Conservation (phyloP, 345 rosid species). For the Eucalyptus pauciflora region DNA sequence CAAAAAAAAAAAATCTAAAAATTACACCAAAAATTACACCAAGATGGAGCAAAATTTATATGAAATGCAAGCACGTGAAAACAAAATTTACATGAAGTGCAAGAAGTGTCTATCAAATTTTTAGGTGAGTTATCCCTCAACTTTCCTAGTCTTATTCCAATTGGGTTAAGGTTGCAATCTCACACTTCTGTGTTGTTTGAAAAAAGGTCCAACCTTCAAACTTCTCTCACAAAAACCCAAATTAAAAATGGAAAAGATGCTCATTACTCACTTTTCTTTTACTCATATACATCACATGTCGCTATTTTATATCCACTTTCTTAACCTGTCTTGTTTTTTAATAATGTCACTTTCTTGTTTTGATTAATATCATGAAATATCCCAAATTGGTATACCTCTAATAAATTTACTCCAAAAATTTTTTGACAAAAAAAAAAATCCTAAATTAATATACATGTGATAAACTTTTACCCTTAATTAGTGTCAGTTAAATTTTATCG, state of each 20-base stretch:
- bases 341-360: background rate
- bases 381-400: accelerated
- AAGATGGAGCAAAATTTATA: too few relatives aligned
- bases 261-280: background rate
- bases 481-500: accelerated
- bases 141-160: background rate
- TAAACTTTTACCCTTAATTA: too few relatives aligned
- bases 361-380: too few relatives aligned
- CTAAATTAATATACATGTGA: accelerated
- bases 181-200: background rate
- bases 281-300: background rate
- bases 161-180: background rate
- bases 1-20: too few relatives aligned
- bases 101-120: background rate
- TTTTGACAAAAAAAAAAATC: too few relatives aligned
- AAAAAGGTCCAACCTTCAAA: background rate
- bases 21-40: accelerated
- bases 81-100: background rate
- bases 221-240: background rate
- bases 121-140: background rate
- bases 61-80: too few relatives aligned
- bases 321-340: accelerated
- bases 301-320: accelerated
- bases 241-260: background rate
- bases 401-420: accelerated